Evolutionary conservation across 23 red algal genomes (phyloP).

Genomic region (Pyropia yezoensis): DNA sequence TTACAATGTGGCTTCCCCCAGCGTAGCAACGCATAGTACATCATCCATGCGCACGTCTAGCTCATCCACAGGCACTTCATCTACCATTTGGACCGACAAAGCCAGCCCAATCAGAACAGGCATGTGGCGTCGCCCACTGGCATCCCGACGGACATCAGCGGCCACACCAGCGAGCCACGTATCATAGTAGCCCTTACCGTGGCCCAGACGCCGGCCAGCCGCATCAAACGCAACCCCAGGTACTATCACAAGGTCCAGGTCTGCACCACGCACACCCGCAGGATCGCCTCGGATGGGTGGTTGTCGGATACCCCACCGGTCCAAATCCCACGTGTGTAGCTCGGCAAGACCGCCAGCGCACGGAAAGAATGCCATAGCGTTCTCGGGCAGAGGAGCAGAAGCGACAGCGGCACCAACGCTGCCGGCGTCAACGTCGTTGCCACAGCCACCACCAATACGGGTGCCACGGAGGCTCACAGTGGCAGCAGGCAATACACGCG

Average conservation of each 20-base stretch:
- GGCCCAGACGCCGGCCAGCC: constrained; percentile 66
- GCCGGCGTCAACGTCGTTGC: constrained; percentile 6
- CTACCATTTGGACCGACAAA: constrained; percentile 37
- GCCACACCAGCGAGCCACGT: constrained; percentile 25
- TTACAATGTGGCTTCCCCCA: background rate
- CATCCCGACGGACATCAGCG: background rate
- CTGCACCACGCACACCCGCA: background rate
- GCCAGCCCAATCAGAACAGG: constrained; percentile 28
- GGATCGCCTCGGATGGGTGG: constrained; percentile 23
- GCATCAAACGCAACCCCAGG: constrained; percentile 90
- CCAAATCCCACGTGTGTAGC: constrained; percentile 30
- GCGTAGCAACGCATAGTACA: background rate
- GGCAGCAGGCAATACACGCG: constrained; percentile 9
- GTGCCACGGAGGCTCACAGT: too few species aligned
- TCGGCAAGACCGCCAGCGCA: constrained; percentile 9
- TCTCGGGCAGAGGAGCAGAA: background rate
- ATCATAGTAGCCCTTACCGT: constrained; percentile 91
- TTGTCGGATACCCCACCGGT: constrained; percentile 59
- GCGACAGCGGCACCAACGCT: constrained; percentile 17
- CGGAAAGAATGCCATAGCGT: too few species aligned
- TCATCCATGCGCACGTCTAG: constrained; percentile 44
- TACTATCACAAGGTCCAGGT: constrained; percentile 76
- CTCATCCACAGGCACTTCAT: constrained; percentile 34
- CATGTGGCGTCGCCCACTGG: constrained; percentile 7
- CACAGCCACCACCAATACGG: too few species aligned